Percentiles rank a stretch among this genome's conserved stretches.
Conservation (phyloP, 2,329 filamentous ascomycete species). For the Cercospora sp. region DNA sequence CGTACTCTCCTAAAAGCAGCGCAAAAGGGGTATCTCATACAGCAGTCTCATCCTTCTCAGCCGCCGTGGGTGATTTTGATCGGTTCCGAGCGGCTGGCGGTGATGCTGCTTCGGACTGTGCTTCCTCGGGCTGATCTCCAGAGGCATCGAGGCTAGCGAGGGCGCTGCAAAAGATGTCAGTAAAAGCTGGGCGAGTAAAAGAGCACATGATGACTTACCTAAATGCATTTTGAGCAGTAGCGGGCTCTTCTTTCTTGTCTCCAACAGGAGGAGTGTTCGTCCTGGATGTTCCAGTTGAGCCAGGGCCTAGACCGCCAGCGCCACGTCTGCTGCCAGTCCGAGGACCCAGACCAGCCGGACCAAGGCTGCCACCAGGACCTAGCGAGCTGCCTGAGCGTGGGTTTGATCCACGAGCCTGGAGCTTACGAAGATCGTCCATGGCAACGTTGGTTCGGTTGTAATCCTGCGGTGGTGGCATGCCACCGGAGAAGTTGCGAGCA, state of each 20-base stretch:
- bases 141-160: conserved; percentile 58
- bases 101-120: conserved; percentile 42
- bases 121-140: conserved; percentile 62
- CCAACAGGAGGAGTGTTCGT: conserved; percentile 79
- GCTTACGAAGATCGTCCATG: conserved; percentile 85
- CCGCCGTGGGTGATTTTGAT: conserved; percentile 33
- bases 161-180: conserved; percentile 46
- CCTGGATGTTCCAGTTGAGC: conserved; percentile 81
- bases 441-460: conserved; percentile 77
- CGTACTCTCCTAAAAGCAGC: conserved; percentile 22
- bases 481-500: conserved; percentile 76
- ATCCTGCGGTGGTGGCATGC: conserved; percentile 64
- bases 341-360: conserved; percentile 60
- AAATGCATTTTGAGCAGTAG: conserved; percentile 80
- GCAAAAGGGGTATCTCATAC: conserved; percentile 35
- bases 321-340: conserved; percentile 77
- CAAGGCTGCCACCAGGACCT: conserved; percentile 74
- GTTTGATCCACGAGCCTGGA: conserved; percentile 67
- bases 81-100: conserved; percentile 36
- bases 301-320: conserved; percentile 34
- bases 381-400: conserved; percentile 61
- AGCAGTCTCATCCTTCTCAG: conserved; percentile 32
- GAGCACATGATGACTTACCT: conserved; percentile 63
- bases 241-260: conserved; percentile 63
- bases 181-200: neutral